Percentiles rank a stretch among this genome's conserved stretches.
These are phyloP conservation scores for Hevea brasiliensis DNA, from an alignment of 345 rosid genomes.

Conservation along the genomic window DNA sequence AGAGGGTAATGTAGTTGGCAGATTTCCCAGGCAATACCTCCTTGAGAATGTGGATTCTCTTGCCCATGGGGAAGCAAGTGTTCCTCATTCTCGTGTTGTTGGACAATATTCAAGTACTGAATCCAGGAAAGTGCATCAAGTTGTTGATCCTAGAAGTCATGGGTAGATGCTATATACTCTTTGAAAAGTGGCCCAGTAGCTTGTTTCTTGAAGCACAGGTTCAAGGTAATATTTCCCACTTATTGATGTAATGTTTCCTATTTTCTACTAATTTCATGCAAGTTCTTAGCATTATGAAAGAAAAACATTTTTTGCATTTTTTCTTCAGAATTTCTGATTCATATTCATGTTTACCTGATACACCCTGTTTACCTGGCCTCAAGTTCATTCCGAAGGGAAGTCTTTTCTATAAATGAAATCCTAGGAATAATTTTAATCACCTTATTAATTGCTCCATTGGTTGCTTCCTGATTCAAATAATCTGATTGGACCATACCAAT, in stretches of 20 bases:
- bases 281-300: neutral
- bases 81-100: slow-evolving; percentile 84
- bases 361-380: too few relatives aligned
- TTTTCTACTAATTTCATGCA: neutral
- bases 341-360: neutral
- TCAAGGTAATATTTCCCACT: slow-evolving; percentile 11
- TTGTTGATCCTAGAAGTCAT: slow-evolving; percentile 87
- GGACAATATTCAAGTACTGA: slow-evolving; percentile 84
- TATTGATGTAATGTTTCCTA: neutral
- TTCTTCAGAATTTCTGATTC: too few relatives aligned
- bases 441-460: too few relatives aligned
- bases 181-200: slow-evolving; percentile 2
- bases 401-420: neutral
- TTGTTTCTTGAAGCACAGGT: neutral
- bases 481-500: neutral
- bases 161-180: slow-evolving; percentile 41
- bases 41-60: slow-evolving; percentile 83
- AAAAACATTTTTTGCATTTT: neutral
- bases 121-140: slow-evolving; percentile 64
- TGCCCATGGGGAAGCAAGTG: slow-evolving; percentile 61
- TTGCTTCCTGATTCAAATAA: neutral
- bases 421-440: neutral
- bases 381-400: neutral
- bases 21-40: slow-evolving; percentile 75
- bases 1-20: slow-evolving; percentile 91